Evolutionary conservation across 176 grass and related monocot species (phyloP).

Genomic region (Lolium rigidum): DNA sequence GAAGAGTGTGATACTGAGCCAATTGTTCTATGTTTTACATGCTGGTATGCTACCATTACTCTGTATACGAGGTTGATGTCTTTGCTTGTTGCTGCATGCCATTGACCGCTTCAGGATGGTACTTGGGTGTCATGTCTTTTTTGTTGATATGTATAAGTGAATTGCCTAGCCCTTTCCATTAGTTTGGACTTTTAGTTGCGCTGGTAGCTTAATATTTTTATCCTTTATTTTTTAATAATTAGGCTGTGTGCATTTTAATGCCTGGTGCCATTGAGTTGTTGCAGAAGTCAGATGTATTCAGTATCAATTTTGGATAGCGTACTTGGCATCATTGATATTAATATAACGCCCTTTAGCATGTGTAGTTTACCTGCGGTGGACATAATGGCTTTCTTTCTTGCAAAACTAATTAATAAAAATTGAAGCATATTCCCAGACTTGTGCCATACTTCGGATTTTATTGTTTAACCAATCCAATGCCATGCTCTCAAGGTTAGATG

Average conservation of each 20-base stretch:
- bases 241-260: not conserved
- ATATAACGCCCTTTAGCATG: not conserved
- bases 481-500: conserved; percentile 30
- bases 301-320: not conserved
- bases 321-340: not conserved
- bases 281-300: not conserved
- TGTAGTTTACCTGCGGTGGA: not conserved
- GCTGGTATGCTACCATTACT: not conserved
- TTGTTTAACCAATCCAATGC: conserved; percentile 46
- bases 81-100: not conserved
- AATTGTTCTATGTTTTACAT: not conserved
- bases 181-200: too few species aligned
- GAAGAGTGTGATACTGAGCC: not conserved
- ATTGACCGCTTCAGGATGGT: not conserved
- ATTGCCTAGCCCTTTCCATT: too few species aligned
- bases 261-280: not conserved
- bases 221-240: not conserved
- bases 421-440: conserved; percentile 21
- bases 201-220: not conserved
- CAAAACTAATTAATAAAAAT: conserved; percentile 7
- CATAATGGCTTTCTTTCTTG: not conserved
- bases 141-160: not conserved
- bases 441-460: conserved; percentile 12
- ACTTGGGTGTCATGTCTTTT: not conserved
- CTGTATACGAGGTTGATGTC: not conserved